These are phyloP conservation scores for Neurospora sp. DNA, from an alignment of 495 filamentous ascomycete genomes.

Conservation along the genomic window DNA sequence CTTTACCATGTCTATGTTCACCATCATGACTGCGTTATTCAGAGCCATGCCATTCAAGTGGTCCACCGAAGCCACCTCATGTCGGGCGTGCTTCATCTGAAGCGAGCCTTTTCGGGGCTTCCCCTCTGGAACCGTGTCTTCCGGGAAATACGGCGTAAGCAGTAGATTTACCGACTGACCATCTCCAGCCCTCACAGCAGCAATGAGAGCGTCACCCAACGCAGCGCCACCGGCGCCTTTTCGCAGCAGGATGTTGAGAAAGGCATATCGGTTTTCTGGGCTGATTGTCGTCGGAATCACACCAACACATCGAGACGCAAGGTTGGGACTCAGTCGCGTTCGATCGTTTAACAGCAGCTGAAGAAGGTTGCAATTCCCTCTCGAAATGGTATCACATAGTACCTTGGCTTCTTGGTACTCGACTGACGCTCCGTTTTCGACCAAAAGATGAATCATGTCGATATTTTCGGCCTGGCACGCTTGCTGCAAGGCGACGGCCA, in stretches of 20 bases:
- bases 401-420: conserved; percentile 33
- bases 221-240: conserved; percentile 30
- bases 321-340: conserved; percentile 21
- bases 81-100: conserved; percentile 23
- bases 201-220: conserved; percentile 30
- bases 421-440: conserved; percentile 34
- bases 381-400: conserved; percentile 25
- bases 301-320: conserved; percentile 34
- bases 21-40: conserved; percentile 27
- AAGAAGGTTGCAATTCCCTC: conserved; percentile 27
- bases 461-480: conserved; percentile 28
- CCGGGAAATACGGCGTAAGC: conserved; percentile 29
- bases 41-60: conserved; percentile 32
- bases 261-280: conserved; percentile 30
- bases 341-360: conserved; percentile 28
- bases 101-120: conserved; percentile 15
- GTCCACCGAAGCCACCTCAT: conserved; percentile 35
- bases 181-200: conserved; percentile 30
- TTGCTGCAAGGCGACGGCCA: conserved; percentile 28
- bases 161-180: conserved; percentile 29
- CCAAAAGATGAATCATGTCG: conserved; percentile 36
- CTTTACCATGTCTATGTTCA: conserved; percentile 26
- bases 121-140: background rate
- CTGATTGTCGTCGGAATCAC: conserved; percentile 31
- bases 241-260: conserved; percentile 27